phyloP scores from a whole-genome alignment of 1,284 basidiomycete genomes.

The Pisolithus thermaeus region DNA sequence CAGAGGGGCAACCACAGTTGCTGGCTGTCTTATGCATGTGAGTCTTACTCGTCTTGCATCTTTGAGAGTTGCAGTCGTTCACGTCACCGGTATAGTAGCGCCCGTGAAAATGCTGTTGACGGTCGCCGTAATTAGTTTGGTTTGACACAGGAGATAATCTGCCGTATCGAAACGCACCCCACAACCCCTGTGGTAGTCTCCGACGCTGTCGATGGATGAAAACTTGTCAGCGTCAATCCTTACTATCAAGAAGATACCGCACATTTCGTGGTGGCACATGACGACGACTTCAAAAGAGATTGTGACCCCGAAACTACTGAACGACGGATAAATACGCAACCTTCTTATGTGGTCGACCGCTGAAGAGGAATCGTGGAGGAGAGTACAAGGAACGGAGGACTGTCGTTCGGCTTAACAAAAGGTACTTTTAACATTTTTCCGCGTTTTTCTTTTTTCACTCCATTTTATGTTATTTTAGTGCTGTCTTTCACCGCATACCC shows the following conservation, averaged over 20 bases:
- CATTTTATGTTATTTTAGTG: constrained; percentile 1
- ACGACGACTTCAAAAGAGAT: background rate
- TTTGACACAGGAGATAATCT: background rate
- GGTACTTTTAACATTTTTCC: background rate
- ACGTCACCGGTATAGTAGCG: constrained; percentile 55
- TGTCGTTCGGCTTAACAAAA: no score
- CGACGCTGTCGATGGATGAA: constrained; percentile 35
- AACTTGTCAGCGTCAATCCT: constrained; percentile 7
- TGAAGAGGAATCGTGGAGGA: no score
- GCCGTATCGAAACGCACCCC: constrained; percentile 33
- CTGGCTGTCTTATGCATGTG: constrained; percentile 50
- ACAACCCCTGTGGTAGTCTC: constrained; percentile 58
- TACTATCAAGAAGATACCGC: constrained; percentile 16
- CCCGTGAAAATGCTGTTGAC: constrained; percentile 52
- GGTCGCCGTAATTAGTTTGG: background rate
- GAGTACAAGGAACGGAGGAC: no score
- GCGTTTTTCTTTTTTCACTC: background rate
- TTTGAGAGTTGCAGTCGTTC: constrained; percentile 43
- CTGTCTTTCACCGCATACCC: constrained; percentile 20
- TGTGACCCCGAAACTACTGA: background rate
- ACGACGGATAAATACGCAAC: no score
- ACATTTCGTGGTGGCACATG: constrained; percentile 62
- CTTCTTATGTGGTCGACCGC: no score
- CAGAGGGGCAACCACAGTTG: constrained; percentile 42
- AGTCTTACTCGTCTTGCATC: constrained; percentile 48